Evolutionary conservation across 345 rosid species (phyloP).

Genomic region (Syzygium grande): DNA sequence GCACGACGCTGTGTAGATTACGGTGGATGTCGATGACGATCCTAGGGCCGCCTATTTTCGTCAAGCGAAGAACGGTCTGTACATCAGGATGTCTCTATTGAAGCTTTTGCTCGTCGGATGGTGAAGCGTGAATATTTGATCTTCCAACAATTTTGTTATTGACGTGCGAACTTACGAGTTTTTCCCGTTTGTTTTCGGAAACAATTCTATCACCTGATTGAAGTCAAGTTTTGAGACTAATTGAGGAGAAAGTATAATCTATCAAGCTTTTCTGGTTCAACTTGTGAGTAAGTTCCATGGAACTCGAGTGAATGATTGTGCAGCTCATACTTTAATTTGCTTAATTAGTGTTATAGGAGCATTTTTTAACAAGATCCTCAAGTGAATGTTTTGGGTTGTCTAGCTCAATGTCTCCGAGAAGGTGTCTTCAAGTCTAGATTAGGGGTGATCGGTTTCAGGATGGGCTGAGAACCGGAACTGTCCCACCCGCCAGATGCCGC

Average conservation of each 20-base stretch:
- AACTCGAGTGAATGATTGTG: too few relatives aligned
- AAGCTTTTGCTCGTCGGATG: constrained; percentile 51
- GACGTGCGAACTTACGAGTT: background rate
- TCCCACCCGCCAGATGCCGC: fast-evolving
- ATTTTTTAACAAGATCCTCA: too few relatives aligned
- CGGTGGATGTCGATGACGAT: constrained; percentile 72
- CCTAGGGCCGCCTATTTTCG: constrained; percentile 96
- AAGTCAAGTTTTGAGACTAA: background rate
- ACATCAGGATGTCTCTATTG: constrained; percentile 90
- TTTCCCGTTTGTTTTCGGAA: background rate
- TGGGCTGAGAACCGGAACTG: too few relatives aligned
- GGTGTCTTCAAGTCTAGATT: too few relatives aligned
- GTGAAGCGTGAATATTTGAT: constrained; percentile 9
- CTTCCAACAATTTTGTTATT: background rate
- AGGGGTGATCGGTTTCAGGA: too few relatives aligned
- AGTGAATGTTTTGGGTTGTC: too few relatives aligned
- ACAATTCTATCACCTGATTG: background rate
- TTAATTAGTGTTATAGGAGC: too few relatives aligned
- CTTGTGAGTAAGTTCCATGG: too few relatives aligned
- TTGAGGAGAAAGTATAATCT: background rate
- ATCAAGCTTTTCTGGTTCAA: background rate
- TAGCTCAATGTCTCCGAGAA: too few relatives aligned
- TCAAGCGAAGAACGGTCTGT: constrained; percentile 97
- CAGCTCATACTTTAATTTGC: too few relatives aligned
- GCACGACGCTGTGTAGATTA: constrained; percentile 31